phyloP scores from a whole-genome alignment of 2,329 filamentous ascomycete species.

The Ploettnerulaceae sp. region DNA sequence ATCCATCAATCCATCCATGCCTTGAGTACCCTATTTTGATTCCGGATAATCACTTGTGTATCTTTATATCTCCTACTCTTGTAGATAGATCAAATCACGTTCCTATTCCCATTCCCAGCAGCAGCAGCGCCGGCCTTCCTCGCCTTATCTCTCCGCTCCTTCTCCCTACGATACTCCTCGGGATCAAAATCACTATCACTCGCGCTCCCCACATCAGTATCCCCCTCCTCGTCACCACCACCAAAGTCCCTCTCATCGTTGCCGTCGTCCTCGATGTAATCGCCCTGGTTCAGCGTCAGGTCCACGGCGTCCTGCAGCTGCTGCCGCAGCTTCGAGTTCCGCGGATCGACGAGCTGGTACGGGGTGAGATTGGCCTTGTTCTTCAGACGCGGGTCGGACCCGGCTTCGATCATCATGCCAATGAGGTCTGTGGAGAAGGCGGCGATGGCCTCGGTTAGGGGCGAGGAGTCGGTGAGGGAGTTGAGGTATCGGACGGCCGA shows the following conservation, averaged over 20 bases:
- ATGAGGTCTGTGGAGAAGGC: conserved; percentile 62
- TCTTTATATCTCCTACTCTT: no score
- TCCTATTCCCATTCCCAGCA: conserved; percentile 1
- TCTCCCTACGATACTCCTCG: conserved; percentile 57
- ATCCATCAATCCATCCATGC: no score
- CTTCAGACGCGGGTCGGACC: conserved; percentile 56
- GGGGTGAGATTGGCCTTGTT: conserved; percentile 73
- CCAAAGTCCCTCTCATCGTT: conserved; percentile 21
- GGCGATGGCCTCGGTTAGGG: conserved; percentile 48
- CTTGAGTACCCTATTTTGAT: no score
- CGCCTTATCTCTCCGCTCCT: conserved; percentile 42
- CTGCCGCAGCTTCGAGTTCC: conserved; percentile 56
- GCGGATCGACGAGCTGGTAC: conserved; percentile 67
- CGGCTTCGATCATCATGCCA: conserved; percentile 78
- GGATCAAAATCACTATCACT: conserved; percentile 52
- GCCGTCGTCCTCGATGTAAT: conserved; percentile 33
- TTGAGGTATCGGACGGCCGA: conserved; percentile 74
- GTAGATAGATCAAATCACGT: not conserved
- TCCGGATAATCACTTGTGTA: no score
- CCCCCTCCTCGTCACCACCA: conserved; percentile 37
- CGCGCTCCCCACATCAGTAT: conserved; percentile 56
- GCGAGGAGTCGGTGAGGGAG: conserved; percentile 45
- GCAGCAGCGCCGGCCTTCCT: conserved; percentile 31
- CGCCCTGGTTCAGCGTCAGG: conserved; percentile 51
- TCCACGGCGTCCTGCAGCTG: conserved; percentile 70